Evolutionary conservation across 1,284 basidiomycete species (phyloP), one percentile per base, ranked within the genome.

Genomic region (Termitomyces sp.): DNA sequence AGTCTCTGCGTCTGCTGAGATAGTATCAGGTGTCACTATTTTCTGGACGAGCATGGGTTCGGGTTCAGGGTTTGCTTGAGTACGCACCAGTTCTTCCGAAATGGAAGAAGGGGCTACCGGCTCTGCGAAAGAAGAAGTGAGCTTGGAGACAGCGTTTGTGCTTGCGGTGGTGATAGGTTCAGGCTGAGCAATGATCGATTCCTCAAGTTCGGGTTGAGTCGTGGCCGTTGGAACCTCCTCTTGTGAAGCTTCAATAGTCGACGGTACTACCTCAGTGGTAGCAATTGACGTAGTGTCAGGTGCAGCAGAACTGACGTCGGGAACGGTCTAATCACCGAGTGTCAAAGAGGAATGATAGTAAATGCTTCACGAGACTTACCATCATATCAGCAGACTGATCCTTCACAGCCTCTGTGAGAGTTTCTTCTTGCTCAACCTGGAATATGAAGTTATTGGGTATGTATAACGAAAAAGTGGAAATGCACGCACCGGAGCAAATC

Each of bases 361-460:
- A 16, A 5, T 10, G 5, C 11, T 14, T 39, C 46, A 35, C 41
- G 38, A 53, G 43, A 56, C 52, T 16, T 37, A 57, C 58, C 7
- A 31, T 19, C 3, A 33, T 16, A n/a, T 39, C 49, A 33, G 21
- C 40, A 49, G 46, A 40, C 21, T 41, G 7, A 11, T 19, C 47
- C 11, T 50, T 49, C 28, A 18, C 16, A 21, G 21, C 45, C 37
- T 50, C 52, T 34, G 28, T 33, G 16, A 5, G 16, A 30, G 35
- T 39, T 30, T 50, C 49, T 21, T 45, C 18, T 13, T 44, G 31
- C 49, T 52, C 50, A 44, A 38, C 44, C 55, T 59, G 28, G 14
- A 31, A 39, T 35, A 40, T 31, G 5, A 24, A 19, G 40, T 46
- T 18, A 30, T 46, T 19, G 13, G 33, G n/a, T n/a, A n/a, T n/a